These are phyloP conservation scores for Picea glauca DNA, from an alignment of 75 land plant genomes.

Conservation along the genomic window DNA sequence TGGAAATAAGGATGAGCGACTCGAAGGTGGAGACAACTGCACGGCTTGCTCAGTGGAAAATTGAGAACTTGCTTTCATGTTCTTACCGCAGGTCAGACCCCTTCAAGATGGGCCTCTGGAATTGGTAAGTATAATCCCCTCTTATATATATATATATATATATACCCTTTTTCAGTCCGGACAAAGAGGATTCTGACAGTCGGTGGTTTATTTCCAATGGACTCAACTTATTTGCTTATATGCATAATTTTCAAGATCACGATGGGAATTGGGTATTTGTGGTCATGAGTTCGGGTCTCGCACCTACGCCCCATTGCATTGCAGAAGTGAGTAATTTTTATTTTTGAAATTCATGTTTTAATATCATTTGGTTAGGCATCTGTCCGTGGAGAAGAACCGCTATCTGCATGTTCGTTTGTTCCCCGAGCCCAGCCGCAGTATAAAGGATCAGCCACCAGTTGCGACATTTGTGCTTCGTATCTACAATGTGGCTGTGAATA, in stretches of 20 bases:
- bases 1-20: conserved; percentile 17
- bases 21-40: conserved; percentile 67
- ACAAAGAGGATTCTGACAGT: background rate
- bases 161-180: conserved; percentile 6
- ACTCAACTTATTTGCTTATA: no score
- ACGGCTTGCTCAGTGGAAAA: conserved; percentile 66
- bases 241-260: no score
- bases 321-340: no score
- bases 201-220: background rate
- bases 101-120: conserved; percentile 76
- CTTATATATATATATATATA: no score
- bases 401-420: conserved; percentile 54
- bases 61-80: conserved; percentile 51
- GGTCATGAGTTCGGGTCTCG: no score
- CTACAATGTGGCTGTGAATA: conserved; percentile 28
- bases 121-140: conserved; percentile 30
- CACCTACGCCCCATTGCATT: no score
- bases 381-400: conserved; percentile 69
- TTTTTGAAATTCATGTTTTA: background rate
- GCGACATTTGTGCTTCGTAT: conserved; percentile 66
- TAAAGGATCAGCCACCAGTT: conserved; percentile 78
- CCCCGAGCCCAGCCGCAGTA: conserved; percentile 45
- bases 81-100: conserved; percentile 56
- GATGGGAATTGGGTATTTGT: no score
- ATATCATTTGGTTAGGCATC: conserved; percentile 35